Conservation (phyloP, 148 eudicot species). For the Selenicereus undatus region DNA sequence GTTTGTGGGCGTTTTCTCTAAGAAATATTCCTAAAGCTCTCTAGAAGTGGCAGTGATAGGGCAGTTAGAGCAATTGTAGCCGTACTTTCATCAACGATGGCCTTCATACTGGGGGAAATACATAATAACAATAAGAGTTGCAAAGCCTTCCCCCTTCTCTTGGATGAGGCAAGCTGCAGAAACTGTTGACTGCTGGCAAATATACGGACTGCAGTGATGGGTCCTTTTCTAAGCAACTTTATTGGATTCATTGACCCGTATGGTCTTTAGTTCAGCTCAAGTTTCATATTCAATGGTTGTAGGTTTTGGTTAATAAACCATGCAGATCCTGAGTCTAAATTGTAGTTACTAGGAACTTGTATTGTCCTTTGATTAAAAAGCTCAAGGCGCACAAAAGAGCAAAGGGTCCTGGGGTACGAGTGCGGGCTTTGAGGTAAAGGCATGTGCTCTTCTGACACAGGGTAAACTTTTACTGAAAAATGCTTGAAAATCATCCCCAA, state of each 20-base stretch:
- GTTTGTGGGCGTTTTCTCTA: neutral
- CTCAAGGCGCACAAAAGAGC: too few species aligned
- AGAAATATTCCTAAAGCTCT: neutral
- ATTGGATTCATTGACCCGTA: neutral
- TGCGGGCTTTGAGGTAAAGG: too few species aligned
- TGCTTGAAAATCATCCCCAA: too few species aligned
- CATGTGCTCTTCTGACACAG: too few species aligned
- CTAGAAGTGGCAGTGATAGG: neutral
- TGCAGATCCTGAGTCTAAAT: neutral
- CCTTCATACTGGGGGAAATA: neutral
- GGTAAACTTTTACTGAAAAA: too few species aligned
- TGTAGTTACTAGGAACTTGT: neutral
- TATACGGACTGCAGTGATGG: neutral
- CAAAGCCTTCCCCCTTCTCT: neutral
- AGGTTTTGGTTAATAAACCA: neutral
- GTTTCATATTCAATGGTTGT: neutral
- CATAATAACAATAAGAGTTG: neutral
- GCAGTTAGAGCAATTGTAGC: neutral
- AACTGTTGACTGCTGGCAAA: neutral
- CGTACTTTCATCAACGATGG: neutral
- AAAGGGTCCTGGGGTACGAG: too few species aligned
- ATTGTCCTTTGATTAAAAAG: neutral
- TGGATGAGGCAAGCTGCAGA: neutral
- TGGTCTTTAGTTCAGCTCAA: neutral
- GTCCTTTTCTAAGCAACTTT: neutral